These are phyloP conservation scores for Amyloporia xantha DNA, from an alignment of 768 basidiomycete genomes.

Conservation along the genomic window DNA sequence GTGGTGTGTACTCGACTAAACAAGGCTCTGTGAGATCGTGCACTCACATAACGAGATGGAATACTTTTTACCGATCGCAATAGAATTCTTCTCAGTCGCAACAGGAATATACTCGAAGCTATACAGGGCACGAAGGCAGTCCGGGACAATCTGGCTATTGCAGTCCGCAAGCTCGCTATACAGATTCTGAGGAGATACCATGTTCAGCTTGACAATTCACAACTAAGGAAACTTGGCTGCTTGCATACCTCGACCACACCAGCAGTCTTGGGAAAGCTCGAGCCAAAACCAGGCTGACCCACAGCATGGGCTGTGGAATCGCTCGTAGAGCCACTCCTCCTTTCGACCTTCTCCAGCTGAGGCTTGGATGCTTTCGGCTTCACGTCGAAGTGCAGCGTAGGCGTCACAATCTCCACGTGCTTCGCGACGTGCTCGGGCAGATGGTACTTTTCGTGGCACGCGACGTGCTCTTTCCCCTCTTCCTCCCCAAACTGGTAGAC, in stretches of 20 bases:
- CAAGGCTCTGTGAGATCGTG: not conserved
- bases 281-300: conserved; percentile 6
- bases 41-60: not conserved
- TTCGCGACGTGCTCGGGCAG: conserved; percentile 50
- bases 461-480: conserved; percentile 45
- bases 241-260: conserved; percentile 5
- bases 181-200: conserved; percentile 12
- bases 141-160: conserved; percentile 22
- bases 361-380: conserved; percentile 24
- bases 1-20: conserved; percentile 37
- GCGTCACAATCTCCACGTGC: conserved; percentile 63
- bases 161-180: conserved; percentile 19
- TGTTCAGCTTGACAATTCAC: not conserved
- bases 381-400: conserved; percentile 62
- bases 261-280: conserved; percentile 7
- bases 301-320: conserved; percentile 9
- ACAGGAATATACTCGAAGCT: conserved; percentile 21
- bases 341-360: not conserved
- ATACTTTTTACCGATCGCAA: conserved; percentile 24
- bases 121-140: conserved; percentile 28
- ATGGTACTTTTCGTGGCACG: conserved; percentile 58
- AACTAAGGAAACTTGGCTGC: not conserved
- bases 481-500: conserved; percentile 38
- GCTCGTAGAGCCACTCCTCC: conserved; percentile 5
- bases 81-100: conserved; percentile 22